Base-by-base conservation (phyloP, 2,329 filamentous ascomycete genomes). In the Pyrenophora teres region DNA sequence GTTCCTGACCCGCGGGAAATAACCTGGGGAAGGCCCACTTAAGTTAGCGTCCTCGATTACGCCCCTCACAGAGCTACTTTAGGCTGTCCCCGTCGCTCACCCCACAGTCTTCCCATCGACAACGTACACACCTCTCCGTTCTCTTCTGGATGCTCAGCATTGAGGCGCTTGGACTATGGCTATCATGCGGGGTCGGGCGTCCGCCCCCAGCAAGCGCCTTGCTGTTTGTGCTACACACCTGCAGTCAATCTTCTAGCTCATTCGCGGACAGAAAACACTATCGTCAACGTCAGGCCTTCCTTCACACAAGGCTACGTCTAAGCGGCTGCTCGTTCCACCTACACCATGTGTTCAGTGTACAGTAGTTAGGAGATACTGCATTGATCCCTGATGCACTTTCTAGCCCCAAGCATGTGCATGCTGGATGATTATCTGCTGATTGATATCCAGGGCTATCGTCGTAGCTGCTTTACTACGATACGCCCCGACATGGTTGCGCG, bases 11-110 rank as follows among this genome's bases (percentile, higher is more conserved):
- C 21, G 12, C 21, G 21, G 9, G 25, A 33, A 21, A 31, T 38
- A 38, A 48, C 40, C 31, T 39, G 36, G 50, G 36, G 46, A 45
- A 53, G 46, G 23, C 21, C 27, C 39, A 21, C 44, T 35, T 38
- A 48, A 21, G 39, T 35, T 38, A 48, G 35, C 37, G 39, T 35
- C 5, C 16, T 52, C 39, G 50, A 33, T 52, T 48, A 35, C 16
- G 33, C 27, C 44, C 21, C 27, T 35, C 21, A 19, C 21, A 19
- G 30, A 35, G 15, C 40, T 18, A 35, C 31, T 35, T 27, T 21
- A 36, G 10, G 9, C 15, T 37, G 38, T 18, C 10, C 31, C 40
- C 18, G 40, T 32, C 16, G 16, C 31, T 9, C 25, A 18, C 18
- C 25, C 32, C 23, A 12, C 15, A 23, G 27, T 2, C 38, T 23